phyloP scores from a whole-genome alignment of 2,329 filamentous ascomycete genomes.

The Didymella glomerata region DNA sequence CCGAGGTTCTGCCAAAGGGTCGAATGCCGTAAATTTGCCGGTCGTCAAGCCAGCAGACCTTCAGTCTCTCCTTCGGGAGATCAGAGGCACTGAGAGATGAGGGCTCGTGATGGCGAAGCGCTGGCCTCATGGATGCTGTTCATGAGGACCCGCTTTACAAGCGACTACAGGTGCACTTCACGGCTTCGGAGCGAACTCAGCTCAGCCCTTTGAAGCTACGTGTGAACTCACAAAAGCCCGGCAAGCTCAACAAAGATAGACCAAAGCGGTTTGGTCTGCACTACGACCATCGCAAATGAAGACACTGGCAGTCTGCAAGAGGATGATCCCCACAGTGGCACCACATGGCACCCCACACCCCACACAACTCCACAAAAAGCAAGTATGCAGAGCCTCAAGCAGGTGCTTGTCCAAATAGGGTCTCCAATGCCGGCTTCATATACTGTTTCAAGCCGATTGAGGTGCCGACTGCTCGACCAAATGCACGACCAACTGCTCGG shows the following conservation, averaged over 20 bases:
- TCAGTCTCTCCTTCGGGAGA: neutral
- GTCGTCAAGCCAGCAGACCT: neutral
- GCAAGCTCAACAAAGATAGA: neutral
- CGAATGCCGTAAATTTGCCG: neutral
- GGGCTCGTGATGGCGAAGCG: neutral
- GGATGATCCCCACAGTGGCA: neutral
- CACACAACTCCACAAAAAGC: neutral
- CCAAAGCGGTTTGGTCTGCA: no score
- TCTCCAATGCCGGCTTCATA: neutral
- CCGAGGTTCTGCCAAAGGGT: conserved; percentile 2
- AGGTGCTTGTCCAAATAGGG: neutral
- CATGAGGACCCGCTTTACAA: neutral
- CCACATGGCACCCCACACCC: neutral
- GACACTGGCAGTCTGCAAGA: neutral
- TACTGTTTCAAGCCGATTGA: neutral
- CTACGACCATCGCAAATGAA: no score
- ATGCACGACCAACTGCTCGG: neutral
- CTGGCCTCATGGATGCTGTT: neutral
- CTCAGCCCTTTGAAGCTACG: neutral
- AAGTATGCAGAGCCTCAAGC: neutral
- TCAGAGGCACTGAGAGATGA: neutral
- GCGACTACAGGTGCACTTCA: neutral
- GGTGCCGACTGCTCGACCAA: neutral
- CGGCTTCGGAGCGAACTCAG: neutral
- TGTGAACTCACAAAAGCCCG: neutral